Conservation (phyloP, 768 basidiomycete species). For the Mrakia hoshinonis region DNA sequence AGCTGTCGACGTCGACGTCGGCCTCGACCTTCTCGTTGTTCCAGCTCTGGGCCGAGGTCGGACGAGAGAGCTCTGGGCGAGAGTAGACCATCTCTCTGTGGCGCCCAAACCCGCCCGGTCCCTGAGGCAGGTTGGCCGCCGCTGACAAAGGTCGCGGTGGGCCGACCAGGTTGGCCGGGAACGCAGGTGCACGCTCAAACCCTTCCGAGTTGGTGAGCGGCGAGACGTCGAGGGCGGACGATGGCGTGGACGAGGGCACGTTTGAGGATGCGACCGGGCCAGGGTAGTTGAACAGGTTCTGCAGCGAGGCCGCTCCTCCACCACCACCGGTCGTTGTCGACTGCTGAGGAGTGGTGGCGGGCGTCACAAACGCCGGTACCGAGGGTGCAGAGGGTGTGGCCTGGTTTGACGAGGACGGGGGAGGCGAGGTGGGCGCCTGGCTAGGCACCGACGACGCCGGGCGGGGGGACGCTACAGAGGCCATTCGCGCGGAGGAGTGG, state of each 20-base stretch:
- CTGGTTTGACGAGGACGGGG: not conserved
- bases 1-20: not conserved
- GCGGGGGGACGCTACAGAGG: not conserved
- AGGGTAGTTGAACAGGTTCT: not conserved
- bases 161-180: not conserved
- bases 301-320: not conserved
- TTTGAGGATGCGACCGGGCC: not conserved
- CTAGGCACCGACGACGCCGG: not conserved
- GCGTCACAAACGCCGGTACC: not conserved
- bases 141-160: not conserved
- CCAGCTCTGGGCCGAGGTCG: conserved; percentile 19
- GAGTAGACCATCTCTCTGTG: conserved; percentile 22
- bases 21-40: not conserved
- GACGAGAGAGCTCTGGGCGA: not conserved
- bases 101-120: conserved; percentile 22
- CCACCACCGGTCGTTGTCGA: not conserved
- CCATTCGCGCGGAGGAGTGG: not conserved
- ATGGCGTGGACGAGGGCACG: not conserved
- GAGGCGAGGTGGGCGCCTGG: not conserved
- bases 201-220: not conserved
- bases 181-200: not conserved
- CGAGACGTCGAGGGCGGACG: not conserved
- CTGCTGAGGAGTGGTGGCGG: not conserved
- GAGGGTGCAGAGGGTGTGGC: not conserved
- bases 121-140: conserved; percentile 7